Evolutionary conservation across 305 asterid genomes (phyloP).

Genomic region (Rubia peregrina): DNA sequence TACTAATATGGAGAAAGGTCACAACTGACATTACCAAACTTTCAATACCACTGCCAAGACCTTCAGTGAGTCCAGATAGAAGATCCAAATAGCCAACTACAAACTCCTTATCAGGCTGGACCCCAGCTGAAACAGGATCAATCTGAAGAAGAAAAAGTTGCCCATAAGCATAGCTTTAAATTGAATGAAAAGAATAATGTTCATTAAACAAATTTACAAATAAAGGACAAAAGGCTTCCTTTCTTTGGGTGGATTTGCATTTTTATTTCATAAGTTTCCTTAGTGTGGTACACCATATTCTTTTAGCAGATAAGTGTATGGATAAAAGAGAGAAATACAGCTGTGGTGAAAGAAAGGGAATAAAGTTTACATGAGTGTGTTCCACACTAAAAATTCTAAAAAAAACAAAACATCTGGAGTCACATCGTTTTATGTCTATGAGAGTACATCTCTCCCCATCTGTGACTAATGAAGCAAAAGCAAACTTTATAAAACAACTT

Average conservation of each 20-base stretch:
- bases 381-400: background rate
- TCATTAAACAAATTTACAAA: background rate
- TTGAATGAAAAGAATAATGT: background rate
- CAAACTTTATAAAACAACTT: background rate
- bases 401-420: background rate
- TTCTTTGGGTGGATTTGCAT: background rate
- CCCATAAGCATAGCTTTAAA: background rate
- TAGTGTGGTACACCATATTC: background rate
- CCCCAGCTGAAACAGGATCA: constrained; percentile 71
- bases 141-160: constrained; percentile 37
- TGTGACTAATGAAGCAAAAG: background rate
- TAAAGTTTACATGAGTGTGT: background rate
- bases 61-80: constrained; percentile 92
- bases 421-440: background rate
- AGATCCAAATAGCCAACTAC: constrained; percentile 89
- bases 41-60: constrained; percentile 88
- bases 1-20: background rate
- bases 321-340: background rate
- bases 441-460: background rate
- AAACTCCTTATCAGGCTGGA: constrained; percentile 83
- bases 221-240: background rate
- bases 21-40: constrained; percentile 56
- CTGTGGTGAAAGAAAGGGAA: background rate
- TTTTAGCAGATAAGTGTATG: background rate
- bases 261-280: background rate